Evolutionary conservation across 2,329 filamentous ascomycete genomes (phyloP), one percentile per base, ranked within the genome.

Genomic region (Endocalyx cinctus): DNA sequence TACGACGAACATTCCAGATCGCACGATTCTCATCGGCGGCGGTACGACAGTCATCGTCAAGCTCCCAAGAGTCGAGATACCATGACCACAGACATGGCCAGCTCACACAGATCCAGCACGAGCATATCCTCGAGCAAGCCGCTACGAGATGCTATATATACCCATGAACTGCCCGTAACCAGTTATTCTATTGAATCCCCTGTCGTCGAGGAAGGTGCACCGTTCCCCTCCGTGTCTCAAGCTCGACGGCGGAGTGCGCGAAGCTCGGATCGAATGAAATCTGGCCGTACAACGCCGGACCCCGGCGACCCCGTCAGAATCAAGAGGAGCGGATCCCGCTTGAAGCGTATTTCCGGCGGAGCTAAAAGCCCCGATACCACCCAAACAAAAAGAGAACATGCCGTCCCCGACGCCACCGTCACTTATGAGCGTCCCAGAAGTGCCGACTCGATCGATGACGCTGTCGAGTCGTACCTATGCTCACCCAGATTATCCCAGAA

Each of bases 401-500:
- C 38, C 58, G 55, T 63, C 29, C 51, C 59, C 35, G 52, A 62
- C 38, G 61, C 64, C 19, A 60, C 72, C 1, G 60, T 74, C 11
- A 69, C 74, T 1, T 83, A 87, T 39, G 85, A 88, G 48, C 74
- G 87, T 8, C 85, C 85, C 1, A 73, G 71, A 11, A 94, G 87
- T 37, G 74, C 82, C 6, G 89, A 96, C 59, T 94, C 89, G 1
- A 78, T 97, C 26, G 89, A 96, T 46, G 77, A 89, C 51, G 87
- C 87, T 1, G 88, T 98, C 1, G 79, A 88, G 35, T 78, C 82
- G 2, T 98, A 94, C 53, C 69, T 97, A 6, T 79, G 80, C 48
- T 87, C 87, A 10, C 81, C 87, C 0, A 79, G 89, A 6, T 63
- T 98, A 34, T 94, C 87, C 4, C 89, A 95, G 52, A 94, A 84